Evolutionary conservation across 805 yeast species (phyloP), one percentile per base, ranked within the genome.

Genomic region (Nakazawaea pomicola): DNA sequence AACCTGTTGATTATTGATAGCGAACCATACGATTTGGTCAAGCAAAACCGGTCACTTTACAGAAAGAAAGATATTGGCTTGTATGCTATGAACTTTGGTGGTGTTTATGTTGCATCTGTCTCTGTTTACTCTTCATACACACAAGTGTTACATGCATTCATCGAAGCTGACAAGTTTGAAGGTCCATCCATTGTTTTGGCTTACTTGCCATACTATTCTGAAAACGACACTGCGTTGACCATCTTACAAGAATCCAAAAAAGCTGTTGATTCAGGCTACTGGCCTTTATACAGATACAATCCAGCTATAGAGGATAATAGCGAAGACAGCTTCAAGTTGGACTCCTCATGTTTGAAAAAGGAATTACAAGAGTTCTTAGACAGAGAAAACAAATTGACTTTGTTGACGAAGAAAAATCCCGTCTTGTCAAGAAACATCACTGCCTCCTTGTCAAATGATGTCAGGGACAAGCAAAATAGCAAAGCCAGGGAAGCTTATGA

Each of bases 101-200:
- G 80, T 48, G 81, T 84, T 33, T 91, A 88, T 57, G 96, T 90
- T 52, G 96, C 97, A 6, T 87, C 96, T 15, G 89, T 89, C 41
- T 97, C 97, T 18, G 81, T 90, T 31, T 91, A 91, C 62, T 76
- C 95, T 2, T 88, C 96, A 2, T 91, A 90, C 67, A 86, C 97
- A 5, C 98, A 91, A 65, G 81, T 90, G 5, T 69, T 91, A 49
- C 87, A 91, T 51, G 89, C 97, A 0, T 66, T 91, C 36, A 69
- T 84, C 41, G 98, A 91, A 64, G 97, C 97, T n/a, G 81, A 86
- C 50, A 74, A 76, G 48, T 91, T 78, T 59, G 68, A 83, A 46
- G 98, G 98, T 45, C 98, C 97, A 4, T 85, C 97, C 1, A 72
- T 91, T 42, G 86, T 91, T 28, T 73, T 91, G 51, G 97, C 96